A percentile compares a stretch with the other conserved stretches of the same genome.
Evolutionary conservation across 1,284 basidiomycete species (phyloP).

Genomic region (Ustilago shanxiensis): DNA sequence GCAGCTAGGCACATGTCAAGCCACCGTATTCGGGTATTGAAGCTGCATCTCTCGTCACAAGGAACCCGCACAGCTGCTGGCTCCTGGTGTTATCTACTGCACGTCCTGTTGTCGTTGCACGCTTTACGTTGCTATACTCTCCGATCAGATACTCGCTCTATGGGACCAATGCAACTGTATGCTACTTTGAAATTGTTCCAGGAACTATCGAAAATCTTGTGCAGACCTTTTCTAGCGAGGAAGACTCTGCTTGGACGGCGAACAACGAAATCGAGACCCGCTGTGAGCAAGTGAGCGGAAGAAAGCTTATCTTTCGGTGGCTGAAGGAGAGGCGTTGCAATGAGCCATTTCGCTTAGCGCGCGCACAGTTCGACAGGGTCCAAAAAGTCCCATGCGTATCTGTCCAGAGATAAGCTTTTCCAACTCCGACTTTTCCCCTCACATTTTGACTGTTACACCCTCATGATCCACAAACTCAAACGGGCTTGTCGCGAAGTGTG

Average conservation of each 20-base stretch:
- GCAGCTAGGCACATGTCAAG: too few species aligned
- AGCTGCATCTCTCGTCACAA: too few species aligned
- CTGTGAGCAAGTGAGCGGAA: neutral
- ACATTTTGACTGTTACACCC: constrained; percentile 1
- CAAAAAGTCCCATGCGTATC: constrained; percentile 1
- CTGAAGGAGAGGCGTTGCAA: neutral
- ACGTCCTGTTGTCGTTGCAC: too few species aligned
- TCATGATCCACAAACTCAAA: neutral
- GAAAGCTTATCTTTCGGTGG: neutral
- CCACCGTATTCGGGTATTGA: too few species aligned
- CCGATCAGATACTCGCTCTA: neutral
- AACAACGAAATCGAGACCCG: too few species aligned
- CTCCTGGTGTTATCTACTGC: too few species aligned
- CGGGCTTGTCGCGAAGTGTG: neutral
- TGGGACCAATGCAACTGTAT: neutral
- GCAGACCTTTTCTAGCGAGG: neutral
- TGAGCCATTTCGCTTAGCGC: constrained; percentile 1
- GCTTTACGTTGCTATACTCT: too few species aligned
- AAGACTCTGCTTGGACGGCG: neutral
- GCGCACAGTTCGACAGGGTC: constrained; percentile 15
- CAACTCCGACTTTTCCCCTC: constrained; percentile 4
- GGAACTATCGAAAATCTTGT: neutral
- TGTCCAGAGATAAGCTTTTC: constrained; percentile 23
- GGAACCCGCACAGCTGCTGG: too few species aligned
- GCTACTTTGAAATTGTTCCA: neutral